Percentiles rank a stretch among this genome's conserved stretches.
Conservation (phyloP, 768 basidiomycete genomes). For the Hortiboletus flavorubellus region DNA sequence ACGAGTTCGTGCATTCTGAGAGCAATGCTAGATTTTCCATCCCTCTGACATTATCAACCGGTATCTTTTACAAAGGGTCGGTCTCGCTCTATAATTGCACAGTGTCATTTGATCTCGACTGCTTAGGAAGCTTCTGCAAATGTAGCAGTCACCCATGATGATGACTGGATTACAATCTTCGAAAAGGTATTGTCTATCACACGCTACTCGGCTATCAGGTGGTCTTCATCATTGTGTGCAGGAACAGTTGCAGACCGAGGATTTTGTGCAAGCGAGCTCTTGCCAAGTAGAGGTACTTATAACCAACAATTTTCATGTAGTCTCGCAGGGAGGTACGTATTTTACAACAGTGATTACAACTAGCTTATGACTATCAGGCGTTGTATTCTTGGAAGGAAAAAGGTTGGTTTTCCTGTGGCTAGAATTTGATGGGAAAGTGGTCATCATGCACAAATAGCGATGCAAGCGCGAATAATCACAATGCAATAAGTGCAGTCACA, state of each 20-base stretch:
- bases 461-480: background rate
- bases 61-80: background rate
- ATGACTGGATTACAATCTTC: slow-evolving; percentile 2
- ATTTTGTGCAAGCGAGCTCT: background rate
- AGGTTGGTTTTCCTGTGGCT: background rate
- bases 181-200: background rate
- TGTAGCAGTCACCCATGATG: slow-evolving; percentile 7
- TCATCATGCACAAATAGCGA: background rate
- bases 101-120: background rate
- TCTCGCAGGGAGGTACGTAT: background rate
- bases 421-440: background rate
- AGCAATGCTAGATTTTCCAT: slow-evolving; percentile 6
- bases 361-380: background rate
- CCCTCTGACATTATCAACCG: slow-evolving; percentile 13
- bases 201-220: too few relatives aligned
- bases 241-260: background rate
- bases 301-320: background rate
- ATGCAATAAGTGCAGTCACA: background rate
- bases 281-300: background rate
- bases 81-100: background rate
- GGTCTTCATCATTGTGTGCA: background rate
- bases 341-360: background rate
- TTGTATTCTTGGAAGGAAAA: background rate
- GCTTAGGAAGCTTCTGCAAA: background rate
- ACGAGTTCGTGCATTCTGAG: background rate